A percentile compares a stretch with the other conserved stretches of the same genome.
Conservation (phyloP, 1,139 yeast species). For the Hemisphaericaspora xylofermentans region DNA sequence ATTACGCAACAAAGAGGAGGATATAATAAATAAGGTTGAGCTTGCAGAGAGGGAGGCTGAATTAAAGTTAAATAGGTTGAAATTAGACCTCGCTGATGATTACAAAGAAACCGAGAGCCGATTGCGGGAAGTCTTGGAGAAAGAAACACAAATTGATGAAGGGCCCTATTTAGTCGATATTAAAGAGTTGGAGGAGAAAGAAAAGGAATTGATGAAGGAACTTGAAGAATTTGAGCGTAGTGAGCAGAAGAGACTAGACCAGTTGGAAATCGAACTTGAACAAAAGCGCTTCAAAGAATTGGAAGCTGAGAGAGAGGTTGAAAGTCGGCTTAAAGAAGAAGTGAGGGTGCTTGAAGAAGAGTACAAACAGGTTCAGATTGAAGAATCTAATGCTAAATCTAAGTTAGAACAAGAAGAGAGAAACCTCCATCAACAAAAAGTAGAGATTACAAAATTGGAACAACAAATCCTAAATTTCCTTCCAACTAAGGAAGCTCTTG, state of each 20-base stretch:
- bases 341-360: conserved; percentile 18
- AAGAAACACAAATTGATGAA: conserved; percentile 28
- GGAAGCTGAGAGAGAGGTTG: neutral
- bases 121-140: conserved; percentile 29
- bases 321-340: conserved; percentile 14
- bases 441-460: conserved; percentile 9
- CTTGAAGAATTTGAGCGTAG: conserved; percentile 14
- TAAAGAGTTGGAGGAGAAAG: conserved; percentile 15
- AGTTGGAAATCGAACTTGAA: conserved; percentile 22
- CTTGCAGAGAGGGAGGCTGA: conserved; percentile 28
- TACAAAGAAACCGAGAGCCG: conserved; percentile 34
- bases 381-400: neutral
- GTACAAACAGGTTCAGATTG: conserved; percentile 14
- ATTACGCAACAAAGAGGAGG: conserved; percentile 27
- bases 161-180: conserved; percentile 21
- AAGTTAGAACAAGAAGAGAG: conserved; percentile 4
- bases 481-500: conserved; percentile 3
- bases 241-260: conserved; percentile 17
- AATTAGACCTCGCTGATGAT: conserved; percentile 26
- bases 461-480: conserved; percentile 9
- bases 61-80: conserved; percentile 22
- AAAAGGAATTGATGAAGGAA: conserved; percentile 13
- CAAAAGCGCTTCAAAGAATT: conserved; percentile 1
- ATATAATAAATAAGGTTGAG: conserved; percentile 28
- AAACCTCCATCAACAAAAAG: neutral